Percentiles rank a stretch among this genome's conserved stretches.
phyloP scores from a whole-genome alignment of 192 early-diverging fungal genomes.

The Nowakowskiella sp. region DNA sequence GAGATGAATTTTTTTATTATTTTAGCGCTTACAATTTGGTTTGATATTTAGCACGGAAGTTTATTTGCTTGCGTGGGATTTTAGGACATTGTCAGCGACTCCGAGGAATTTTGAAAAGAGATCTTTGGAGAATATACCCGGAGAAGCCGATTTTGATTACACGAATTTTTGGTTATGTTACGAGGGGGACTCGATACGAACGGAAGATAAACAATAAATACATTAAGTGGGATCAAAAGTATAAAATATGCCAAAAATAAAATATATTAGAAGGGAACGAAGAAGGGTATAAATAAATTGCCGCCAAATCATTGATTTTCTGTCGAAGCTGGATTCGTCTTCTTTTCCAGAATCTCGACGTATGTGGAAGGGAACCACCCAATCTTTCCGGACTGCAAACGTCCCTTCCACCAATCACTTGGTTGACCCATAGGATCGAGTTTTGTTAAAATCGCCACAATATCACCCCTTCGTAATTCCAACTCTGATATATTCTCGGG shows the following conservation, averaged over 20 bases:
- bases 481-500: slow-evolving; percentile 72
- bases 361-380: slow-evolving; percentile 91
- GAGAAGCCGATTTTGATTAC: slow-evolving; percentile 22
- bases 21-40: not conserved
- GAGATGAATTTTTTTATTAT: not conserved
- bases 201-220: no score
- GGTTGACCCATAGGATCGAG: slow-evolving; percentile 64
- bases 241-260: no score
- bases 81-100: slow-evolving; percentile 6
- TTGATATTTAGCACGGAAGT: slow-evolving; percentile 15
- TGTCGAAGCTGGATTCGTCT: slow-evolving; percentile 3
- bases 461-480: slow-evolving; percentile 72
- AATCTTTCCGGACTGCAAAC: slow-evolving; percentile 68
- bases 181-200: slow-evolving; percentile 2
- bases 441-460: slow-evolving; percentile 83
- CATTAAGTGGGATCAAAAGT: no score
- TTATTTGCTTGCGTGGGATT: slow-evolving; percentile 26
- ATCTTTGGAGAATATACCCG: slow-evolving; percentile 16
- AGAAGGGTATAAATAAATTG: no score
- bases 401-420: slow-evolving; percentile 87
- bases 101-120: slow-evolving; percentile 23
- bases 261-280: no score
- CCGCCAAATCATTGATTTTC: no score
- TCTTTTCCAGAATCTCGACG: slow-evolving; percentile 79
- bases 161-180: slow-evolving; percentile 29